Evolutionary conservation across 345 rosid genomes (phyloP).

Genomic region (Eucalyptus tenuipes): DNA sequence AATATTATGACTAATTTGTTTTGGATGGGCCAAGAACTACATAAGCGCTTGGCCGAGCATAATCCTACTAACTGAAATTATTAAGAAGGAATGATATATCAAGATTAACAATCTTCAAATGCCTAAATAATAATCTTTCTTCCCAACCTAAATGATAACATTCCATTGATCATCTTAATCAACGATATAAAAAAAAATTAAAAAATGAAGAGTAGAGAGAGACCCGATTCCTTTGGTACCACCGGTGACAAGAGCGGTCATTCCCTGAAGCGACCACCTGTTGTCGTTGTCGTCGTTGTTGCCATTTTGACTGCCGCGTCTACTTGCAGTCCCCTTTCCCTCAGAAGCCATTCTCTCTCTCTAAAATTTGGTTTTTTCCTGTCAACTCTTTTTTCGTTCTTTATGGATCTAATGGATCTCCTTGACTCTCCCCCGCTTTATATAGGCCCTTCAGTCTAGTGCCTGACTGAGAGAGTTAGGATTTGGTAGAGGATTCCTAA

Average conservation of each 20-base stretch:
- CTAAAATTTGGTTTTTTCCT: neutral
- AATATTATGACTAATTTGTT: neutral
- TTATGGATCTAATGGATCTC: neutral
- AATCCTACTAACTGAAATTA: neutral
- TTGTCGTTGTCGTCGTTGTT: neutral
- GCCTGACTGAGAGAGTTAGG: neutral
- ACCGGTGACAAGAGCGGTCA: slow-evolving; percentile 34
- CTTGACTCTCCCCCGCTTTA: neutral
- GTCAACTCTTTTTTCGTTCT: neutral
- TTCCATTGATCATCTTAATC: neutral
- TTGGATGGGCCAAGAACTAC: neutral
- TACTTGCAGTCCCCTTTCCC: neutral
- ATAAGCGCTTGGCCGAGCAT: neutral
- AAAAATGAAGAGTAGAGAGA: neutral
- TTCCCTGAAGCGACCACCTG: slow-evolving; percentile 9
- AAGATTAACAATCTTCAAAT: neutral
- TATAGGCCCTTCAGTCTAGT: neutral
- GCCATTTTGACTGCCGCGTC: neutral
- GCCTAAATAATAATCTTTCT: neutral
- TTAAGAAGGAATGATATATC: neutral
- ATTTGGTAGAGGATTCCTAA: neutral
- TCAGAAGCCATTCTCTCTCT: neutral
- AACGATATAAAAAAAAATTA: neutral
- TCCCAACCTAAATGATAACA: neutral
- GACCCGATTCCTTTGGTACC: slow-evolving; percentile 28